Evolutionary conservation across 1,139 yeast genomes (phyloP).

Genomic region (Lodderomyces parapsilosis): DNA sequence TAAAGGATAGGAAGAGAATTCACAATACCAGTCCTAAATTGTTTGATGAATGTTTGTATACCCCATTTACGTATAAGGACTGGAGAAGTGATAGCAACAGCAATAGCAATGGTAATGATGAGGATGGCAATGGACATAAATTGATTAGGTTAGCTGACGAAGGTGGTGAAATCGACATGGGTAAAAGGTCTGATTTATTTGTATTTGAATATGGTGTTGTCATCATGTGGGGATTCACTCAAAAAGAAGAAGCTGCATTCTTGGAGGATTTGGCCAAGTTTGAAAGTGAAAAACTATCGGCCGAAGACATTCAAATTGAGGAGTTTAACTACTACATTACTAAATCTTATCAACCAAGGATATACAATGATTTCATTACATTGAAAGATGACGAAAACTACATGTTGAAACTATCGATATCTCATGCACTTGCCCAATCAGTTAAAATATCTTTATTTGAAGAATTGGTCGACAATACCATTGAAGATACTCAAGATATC

Average conservation of each 20-base stretch:
- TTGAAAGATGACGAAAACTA: slow-evolving; percentile 87
- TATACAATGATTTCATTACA: slow-evolving; percentile 92
- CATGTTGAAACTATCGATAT: slow-evolving; percentile 83
- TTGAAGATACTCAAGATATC: slow-evolving; percentile 93
- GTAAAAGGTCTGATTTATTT: slow-evolving; percentile 76
- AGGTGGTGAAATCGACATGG: slow-evolving; percentile 90
- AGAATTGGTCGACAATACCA: slow-evolving; percentile 92
- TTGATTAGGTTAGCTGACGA: slow-evolving; percentile 81
- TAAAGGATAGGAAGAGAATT: slow-evolving; percentile 71
- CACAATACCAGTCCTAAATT: slow-evolving; percentile 82
- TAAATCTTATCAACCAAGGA: slow-evolving; percentile 89
- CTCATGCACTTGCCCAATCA: slow-evolving; percentile 90
- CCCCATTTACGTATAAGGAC: slow-evolving; percentile 83
- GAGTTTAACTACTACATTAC: slow-evolving; percentile 94
- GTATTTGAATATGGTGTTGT: slow-evolving; percentile 93
- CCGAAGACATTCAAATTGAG: slow-evolving; percentile 89
- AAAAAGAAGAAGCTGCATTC: slow-evolving; percentile 80
- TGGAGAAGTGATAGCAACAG: slow-evolving; percentile 58
- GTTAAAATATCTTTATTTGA: slow-evolving; percentile 93
- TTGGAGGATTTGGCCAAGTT: slow-evolving; percentile 80
- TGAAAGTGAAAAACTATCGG: slow-evolving; percentile 86
- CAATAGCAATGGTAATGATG: slow-evolving; percentile 6
- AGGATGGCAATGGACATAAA: slow-evolving; percentile 32
- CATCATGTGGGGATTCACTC: slow-evolving; percentile 92
- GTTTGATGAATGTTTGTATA: slow-evolving; percentile 90